Conservation (phyloP, 1,284 basidiomycete species). For the Apiotrichum sp. region DNA sequence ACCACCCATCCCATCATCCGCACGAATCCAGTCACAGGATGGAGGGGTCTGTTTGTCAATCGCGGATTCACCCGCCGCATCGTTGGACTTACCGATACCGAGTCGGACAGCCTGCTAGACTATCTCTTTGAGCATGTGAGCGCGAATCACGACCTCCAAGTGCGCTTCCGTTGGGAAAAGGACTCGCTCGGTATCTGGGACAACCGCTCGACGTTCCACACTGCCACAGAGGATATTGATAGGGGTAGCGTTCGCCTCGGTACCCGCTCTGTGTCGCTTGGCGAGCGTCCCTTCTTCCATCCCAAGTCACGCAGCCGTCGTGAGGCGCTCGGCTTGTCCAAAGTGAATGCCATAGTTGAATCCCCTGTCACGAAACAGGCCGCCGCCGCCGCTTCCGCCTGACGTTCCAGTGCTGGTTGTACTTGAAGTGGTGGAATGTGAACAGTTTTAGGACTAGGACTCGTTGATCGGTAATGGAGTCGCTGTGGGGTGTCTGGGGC, state of each 20-base stretch:
- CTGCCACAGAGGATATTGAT: constrained; percentile 51
- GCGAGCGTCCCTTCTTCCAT: constrained; percentile 58
- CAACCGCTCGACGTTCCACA: constrained; percentile 57
- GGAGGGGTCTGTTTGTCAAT: constrained; percentile 70
- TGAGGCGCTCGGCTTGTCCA: background rate
- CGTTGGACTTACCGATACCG: constrained; percentile 56
- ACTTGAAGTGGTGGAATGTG: no score
- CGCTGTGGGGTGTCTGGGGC: no score
- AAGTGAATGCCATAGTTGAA: no score
- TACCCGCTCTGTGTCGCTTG: constrained; percentile 58
- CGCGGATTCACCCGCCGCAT: constrained; percentile 58
- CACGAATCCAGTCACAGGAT: constrained; percentile 57
- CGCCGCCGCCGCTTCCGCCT: no score
- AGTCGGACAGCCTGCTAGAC: constrained; percentile 46
- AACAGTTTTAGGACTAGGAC: no score
- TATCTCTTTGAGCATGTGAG: constrained; percentile 49
- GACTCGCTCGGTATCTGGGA: constrained; percentile 24
- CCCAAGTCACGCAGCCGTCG: constrained; percentile 20
- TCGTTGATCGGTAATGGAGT: no score
- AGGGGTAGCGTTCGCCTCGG: constrained; percentile 49
- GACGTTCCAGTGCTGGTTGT: no score
- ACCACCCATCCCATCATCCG: constrained; percentile 57
- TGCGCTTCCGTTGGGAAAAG: constrained; percentile 47
- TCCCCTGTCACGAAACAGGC: no score
- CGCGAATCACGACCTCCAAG: constrained; percentile 46